A percentile compares a stretch with the other conserved stretches of the same genome.
phyloP scores from a whole-genome alignment of 257 asterid genomes.

The Nyctanthes arbortristis region DNA sequence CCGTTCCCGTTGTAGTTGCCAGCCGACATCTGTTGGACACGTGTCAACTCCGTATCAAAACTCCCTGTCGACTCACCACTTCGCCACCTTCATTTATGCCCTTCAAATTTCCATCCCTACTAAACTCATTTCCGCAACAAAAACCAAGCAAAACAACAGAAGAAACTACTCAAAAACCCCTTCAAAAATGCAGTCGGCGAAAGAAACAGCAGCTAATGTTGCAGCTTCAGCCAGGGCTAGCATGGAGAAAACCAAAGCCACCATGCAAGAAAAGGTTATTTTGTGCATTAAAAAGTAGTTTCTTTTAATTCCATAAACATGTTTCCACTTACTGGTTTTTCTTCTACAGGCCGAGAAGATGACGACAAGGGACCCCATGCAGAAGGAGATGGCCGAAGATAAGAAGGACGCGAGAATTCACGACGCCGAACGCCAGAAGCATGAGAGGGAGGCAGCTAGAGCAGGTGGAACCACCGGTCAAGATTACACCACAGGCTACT shows the following conservation, averaged over 20 bases:
- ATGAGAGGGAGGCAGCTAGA: constrained; percentile 15
- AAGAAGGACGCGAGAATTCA: constrained; percentile 29
- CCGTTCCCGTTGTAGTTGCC: not conserved
- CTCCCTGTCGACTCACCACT: not conserved
- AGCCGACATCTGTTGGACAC: not conserved
- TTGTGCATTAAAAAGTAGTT: not conserved
- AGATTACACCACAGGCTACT: not conserved
- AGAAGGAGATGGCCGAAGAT: constrained; percentile 36
- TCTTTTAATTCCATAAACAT: not conserved
- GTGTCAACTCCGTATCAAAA: not conserved
- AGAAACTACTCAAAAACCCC: not conserved
- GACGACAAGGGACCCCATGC: constrained; percentile 33
- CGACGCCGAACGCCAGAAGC: constrained; percentile 35
- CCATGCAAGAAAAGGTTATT: constrained; percentile 16
- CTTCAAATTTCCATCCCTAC: too few relatives aligned
- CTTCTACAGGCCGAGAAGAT: constrained; percentile 29
- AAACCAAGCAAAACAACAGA: not conserved
- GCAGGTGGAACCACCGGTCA: not conserved
- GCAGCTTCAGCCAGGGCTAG: constrained; percentile 38
- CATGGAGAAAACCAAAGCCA: constrained; percentile 36
- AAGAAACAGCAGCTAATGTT: constrained; percentile 26
- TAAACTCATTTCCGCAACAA: too few relatives aligned
- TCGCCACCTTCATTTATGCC: not conserved
- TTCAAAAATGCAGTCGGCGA: constrained; percentile 15
- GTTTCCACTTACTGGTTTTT: not conserved